Conservation (phyloP, 495 filamentous ascomycete species). For the Xylaria intraflava region DNA sequence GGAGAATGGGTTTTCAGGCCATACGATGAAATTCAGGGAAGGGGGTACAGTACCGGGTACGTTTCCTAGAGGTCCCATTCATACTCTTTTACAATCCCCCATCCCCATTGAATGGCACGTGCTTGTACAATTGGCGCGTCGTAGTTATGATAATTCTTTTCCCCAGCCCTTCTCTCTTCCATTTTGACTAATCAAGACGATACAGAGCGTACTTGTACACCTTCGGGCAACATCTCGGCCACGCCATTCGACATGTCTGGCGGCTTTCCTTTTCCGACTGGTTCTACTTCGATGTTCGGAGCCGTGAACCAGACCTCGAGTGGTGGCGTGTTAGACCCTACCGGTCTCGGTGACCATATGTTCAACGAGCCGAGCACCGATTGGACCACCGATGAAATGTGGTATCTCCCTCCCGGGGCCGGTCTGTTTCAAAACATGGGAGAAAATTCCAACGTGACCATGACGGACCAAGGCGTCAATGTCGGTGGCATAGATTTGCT, state of each 20-base stretch:
- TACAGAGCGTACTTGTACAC: slow-evolving; percentile 39
- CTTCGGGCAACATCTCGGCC: slow-evolving; percentile 46
- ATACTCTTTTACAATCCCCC: neutral
- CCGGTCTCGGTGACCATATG: slow-evolving; percentile 20
- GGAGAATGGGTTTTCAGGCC: slow-evolving; percentile 29
- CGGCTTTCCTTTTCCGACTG: slow-evolving; percentile 42
- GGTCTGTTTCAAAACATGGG: slow-evolving; percentile 49
- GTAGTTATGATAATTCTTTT: neutral
- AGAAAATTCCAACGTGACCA: slow-evolving; percentile 45
- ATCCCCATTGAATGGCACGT: too few relatives aligned
- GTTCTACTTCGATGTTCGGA: slow-evolving; percentile 40
- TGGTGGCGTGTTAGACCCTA: slow-evolving; percentile 24
- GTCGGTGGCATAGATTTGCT: slow-evolving; percentile 50
- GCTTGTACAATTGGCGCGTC: too few relatives aligned
- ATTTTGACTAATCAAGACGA: neutral
- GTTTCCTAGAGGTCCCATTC: slow-evolving; percentile 1
- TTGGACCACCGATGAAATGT: slow-evolving; percentile 45
- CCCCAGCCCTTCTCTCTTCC: neutral
- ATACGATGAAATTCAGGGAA: slow-evolving; percentile 20
- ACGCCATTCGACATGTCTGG: slow-evolving; percentile 48
- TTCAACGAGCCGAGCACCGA: slow-evolving; percentile 34
- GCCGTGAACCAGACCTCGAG: slow-evolving; percentile 38
- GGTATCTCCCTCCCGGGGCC: slow-evolving; percentile 50
- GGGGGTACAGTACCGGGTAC: slow-evolving; percentile 25
- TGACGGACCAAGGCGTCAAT: slow-evolving; percentile 54